phyloP scores from a whole-genome alignment of 345 rosid genomes.

The Pugionium cornutum region DNA sequence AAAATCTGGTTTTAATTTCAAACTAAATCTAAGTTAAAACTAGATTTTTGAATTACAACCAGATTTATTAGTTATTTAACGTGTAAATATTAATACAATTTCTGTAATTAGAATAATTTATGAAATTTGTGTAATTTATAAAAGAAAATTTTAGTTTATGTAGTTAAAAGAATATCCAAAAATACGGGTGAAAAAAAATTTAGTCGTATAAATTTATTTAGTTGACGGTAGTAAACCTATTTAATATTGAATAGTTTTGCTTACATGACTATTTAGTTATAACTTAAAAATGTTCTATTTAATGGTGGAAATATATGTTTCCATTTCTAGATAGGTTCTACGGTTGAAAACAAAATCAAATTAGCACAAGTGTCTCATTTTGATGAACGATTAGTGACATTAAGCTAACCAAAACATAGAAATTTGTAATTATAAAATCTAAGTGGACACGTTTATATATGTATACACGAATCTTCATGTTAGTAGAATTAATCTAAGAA shows the following conservation, averaged over 20 bases:
- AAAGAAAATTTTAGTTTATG: too few relatives aligned
- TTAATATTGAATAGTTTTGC: background rate
- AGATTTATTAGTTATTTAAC: too few relatives aligned
- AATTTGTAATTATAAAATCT: background rate
- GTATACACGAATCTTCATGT: constrained; percentile 16
- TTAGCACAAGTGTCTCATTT: background rate
- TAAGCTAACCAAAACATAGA: too few relatives aligned
- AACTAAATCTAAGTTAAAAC: too few relatives aligned
- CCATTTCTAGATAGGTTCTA: constrained; percentile 13
- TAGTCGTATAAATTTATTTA: too few relatives aligned
- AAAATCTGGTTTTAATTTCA: too few relatives aligned
- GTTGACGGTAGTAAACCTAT: background rate
- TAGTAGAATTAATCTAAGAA: constrained; percentile 14
- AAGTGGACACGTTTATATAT: constrained; percentile 17
- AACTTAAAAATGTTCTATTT: background rate
- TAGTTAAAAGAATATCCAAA: too few relatives aligned
- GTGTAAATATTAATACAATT: too few relatives aligned
- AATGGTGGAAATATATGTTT: constrained; percentile 18
- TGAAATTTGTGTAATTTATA: too few relatives aligned
- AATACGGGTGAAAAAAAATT: too few relatives aligned
- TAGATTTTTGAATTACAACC: too few relatives aligned
- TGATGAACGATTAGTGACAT: constrained; percentile 14
- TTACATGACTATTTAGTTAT: background rate
- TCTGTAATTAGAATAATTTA: too few relatives aligned
- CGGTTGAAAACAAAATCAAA: constrained; percentile 25